Conservation (phyloP, 495 filamentous ascomycete species). For the Evernia prunastri region DNA sequence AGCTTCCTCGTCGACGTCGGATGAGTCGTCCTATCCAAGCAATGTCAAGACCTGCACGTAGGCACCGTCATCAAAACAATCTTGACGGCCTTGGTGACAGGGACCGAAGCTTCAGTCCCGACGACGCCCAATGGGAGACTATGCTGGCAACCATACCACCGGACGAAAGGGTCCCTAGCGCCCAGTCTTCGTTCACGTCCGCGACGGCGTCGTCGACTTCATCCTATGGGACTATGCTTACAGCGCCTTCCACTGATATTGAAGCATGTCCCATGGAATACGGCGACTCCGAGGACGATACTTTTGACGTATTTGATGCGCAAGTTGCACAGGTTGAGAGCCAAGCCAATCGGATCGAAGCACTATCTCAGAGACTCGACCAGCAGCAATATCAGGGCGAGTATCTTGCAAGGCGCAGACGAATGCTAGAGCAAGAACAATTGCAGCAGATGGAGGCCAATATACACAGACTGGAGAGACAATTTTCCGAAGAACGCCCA, state of each 20-base stretch:
- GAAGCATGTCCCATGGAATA: conserved; percentile 22
- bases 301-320: conserved; percentile 10
- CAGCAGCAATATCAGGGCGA: conserved; percentile 10
- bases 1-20: conserved; percentile 23
- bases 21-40: conserved; percentile 13
- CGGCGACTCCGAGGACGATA: conserved; percentile 15
- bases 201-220: conserved; percentile 48
- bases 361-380: conserved; percentile 17
- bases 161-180: conserved; percentile 72
- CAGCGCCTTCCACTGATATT: conserved; percentile 18
- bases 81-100: conserved; percentile 78
- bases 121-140: conserved; percentile 69
- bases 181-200: conserved; percentile 72
- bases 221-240: conserved; percentile 20
- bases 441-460: conserved; percentile 22
- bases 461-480: conserved; percentile 18
- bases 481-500: conserved; percentile 20
- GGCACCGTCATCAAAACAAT: conserved; percentile 27
- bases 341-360: conserved; percentile 20
- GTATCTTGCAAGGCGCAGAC: conserved; percentile 10
- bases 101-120: conserved; percentile 72
- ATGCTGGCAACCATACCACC: conserved; percentile 73
- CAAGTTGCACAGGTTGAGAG: conserved; percentile 15
- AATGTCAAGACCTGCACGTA: not conserved
- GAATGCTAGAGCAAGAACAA: conserved; percentile 15